Evolutionary conservation across 768 basidiomycete species (phyloP).

Genomic region (Sutorius australiensis): DNA sequence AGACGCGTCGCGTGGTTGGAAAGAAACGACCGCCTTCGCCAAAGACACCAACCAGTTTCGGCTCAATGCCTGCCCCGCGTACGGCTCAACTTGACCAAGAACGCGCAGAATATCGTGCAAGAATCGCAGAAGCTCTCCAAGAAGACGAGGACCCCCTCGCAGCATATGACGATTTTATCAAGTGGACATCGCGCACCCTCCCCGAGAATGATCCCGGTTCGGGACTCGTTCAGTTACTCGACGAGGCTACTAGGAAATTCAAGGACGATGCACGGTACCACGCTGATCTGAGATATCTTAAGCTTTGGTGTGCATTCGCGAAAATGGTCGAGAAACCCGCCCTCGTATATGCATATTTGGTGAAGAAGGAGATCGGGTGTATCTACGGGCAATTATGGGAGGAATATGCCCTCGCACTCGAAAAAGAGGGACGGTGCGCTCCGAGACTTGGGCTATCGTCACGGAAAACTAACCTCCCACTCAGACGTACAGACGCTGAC

Average conservation of each 20-base stretch:
- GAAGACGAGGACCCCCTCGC: conserved; percentile 88
- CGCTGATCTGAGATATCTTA: conserved; percentile 85
- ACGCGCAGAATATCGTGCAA: conserved; percentile 29
- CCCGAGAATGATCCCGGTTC: conserved; percentile 63
- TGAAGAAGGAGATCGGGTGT: conserved; percentile 72
- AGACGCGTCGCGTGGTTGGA: conserved; percentile 29
- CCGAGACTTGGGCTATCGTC: conserved; percentile 2
- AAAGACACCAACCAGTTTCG: conserved; percentile 2
- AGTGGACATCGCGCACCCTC: conserved; percentile 85
- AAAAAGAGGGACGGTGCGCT: conserved; percentile 70
- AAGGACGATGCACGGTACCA: conserved; percentile 80
- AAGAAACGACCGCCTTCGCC: conserved; percentile 12
- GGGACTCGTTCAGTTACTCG: conserved; percentile 76
- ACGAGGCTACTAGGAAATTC: conserved; percentile 80
- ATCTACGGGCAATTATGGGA: conserved; percentile 82
- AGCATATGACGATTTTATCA: conserved; percentile 80
- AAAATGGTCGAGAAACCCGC: conserved; percentile 69
- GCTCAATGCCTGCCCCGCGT: conserved; percentile 24
- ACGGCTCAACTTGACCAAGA: conserved; percentile 30
- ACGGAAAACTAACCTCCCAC: conserved; percentile 2
- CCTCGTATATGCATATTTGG: conserved; percentile 67
- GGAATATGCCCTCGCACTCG: conserved; percentile 81
- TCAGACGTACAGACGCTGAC: conserved; percentile 75
- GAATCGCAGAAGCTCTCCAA: conserved; percentile 50
- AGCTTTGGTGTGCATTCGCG: conserved; percentile 88